Evolutionary conservation across 208 protist species (phyloP), one percentile per base, ranked within the genome.

Genomic region (Crithidia expoeki): DNA sequence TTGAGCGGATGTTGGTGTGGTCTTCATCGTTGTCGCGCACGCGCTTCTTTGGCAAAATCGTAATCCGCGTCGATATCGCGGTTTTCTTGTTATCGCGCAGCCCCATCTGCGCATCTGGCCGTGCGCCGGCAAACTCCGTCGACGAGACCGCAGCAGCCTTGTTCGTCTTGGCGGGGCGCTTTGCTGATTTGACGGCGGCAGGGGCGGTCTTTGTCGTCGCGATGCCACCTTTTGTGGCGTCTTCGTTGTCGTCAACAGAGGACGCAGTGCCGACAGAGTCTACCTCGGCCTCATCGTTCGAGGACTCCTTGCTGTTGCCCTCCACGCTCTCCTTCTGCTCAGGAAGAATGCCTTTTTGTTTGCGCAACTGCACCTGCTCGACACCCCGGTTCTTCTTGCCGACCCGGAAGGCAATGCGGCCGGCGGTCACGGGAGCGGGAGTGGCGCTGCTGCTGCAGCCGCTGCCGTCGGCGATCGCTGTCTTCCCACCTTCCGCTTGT

Each of bases 321-420:
- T 63, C 56, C 1, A 34, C 60, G 12, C 6, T 49, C 9, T 79
- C 40, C 10, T 55, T 21, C 33, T 50, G 60, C 30, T 65, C 58
- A n/a, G 69, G 65, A 59, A 66, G 60, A 44, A 92, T 81, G 30
- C 85, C 85, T 19, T 51, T 40, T 33, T 77, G 78, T 25, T 76
- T 74, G 25, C 82, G 85, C 34, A 92, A 53, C 50, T 79, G 66
- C 60, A 92, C 85, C 46, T 67, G 74, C 60, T 92, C 86, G 32
- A 89, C 66, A 12, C 42, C 27, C 34, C 74, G 63, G 25, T 28
- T 51, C 28, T 27, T 75, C 56, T 83, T 83, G 6, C 50, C 63
- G 28, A 12, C 25, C 40, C 68, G 60, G 74, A 58, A 76, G 38
- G 49, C 36, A 17, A 66, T 34, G 38, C 70, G 70, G 17, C 72